A percentile compares a stretch with the other conserved stretches of the same genome.
Evolutionary conservation across 2,329 filamentous ascomycete genomes (phyloP).

Genomic region (Periglandula ipomoeae): DNA sequence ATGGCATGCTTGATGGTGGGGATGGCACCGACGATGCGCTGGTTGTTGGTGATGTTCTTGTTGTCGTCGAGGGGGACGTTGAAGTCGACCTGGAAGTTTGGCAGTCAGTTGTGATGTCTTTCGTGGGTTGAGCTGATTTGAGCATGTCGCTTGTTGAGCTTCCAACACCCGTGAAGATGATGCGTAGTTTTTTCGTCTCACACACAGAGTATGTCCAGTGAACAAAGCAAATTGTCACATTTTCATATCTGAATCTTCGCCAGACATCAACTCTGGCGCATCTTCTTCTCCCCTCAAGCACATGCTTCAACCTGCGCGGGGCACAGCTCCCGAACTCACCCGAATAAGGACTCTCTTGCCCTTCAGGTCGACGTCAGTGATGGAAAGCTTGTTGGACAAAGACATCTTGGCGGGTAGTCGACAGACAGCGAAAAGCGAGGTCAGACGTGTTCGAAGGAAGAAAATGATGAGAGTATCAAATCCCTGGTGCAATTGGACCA

Average conservation of each 20-base stretch:
- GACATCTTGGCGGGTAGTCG: constrained; percentile 59
- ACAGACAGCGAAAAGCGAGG: not conserved
- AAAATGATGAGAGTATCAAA: not conserved
- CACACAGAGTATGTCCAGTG: no score
- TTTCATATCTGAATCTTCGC: no score
- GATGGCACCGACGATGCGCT: constrained; percentile 92
- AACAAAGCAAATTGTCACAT: not conserved
- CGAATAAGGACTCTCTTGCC: constrained; percentile 97
- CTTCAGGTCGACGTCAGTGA: constrained; percentile 94
- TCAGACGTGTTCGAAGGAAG: not conserved
- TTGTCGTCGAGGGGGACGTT: constrained; percentile 92
- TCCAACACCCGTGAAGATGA: no score
- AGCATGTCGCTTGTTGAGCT: no score
- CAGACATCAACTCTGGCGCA: not conserved
- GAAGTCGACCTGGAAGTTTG: constrained; percentile 75
- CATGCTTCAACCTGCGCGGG: not conserved
- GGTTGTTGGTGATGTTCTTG: constrained; percentile 95
- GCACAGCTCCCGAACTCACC: constrained; percentile 46
- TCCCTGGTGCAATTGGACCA: not conserved
- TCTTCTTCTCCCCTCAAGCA: not conserved
- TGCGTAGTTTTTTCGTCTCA: not conserved
- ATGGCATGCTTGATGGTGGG: constrained; percentile 93
- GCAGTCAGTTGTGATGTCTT: not conserved
- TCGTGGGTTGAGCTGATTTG: not conserved
- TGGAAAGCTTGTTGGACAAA: constrained; percentile 96